phyloP scores from a whole-genome alignment of 805 yeast species.

The Cyberlindnera suaveolens region DNA sequence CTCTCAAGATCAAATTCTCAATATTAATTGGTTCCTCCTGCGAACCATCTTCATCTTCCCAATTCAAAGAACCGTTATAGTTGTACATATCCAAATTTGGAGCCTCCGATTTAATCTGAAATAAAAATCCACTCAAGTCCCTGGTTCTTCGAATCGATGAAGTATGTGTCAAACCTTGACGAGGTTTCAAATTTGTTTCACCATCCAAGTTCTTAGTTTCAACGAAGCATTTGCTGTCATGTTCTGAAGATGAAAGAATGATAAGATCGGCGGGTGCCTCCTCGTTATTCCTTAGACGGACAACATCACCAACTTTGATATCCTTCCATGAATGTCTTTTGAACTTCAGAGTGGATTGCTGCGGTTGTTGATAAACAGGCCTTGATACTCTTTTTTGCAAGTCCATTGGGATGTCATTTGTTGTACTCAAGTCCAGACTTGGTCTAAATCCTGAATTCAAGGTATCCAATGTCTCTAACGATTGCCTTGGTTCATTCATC shows the following conservation, averaged over 20 bases:
- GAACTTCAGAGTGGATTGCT: constrained; percentile 20
- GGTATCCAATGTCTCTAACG: constrained; percentile 14
- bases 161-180: constrained; percentile 60
- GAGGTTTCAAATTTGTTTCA: constrained; percentile 68
- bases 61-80: constrained; percentile 63
- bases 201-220: constrained; percentile 83
- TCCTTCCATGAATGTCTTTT: constrained; percentile 51
- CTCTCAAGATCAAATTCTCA: constrained; percentile 64
- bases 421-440: constrained; percentile 3
- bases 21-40: constrained; percentile 53
- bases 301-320: constrained; percentile 65
- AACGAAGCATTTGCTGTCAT: constrained; percentile 59
- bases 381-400: constrained; percentile 6
- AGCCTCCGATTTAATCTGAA: constrained; percentile 72
- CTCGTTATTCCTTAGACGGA: constrained; percentile 65
- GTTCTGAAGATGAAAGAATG: constrained; percentile 41
- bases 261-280: constrained; percentile 76
- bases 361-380: background rate
- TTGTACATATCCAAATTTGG: constrained; percentile 72
- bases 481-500: constrained; percentile 5
- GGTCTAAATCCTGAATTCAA: background rate
- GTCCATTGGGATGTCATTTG: constrained; percentile 1
- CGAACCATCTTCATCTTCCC: constrained; percentile 32
- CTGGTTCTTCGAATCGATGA: constrained; percentile 38
- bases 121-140: constrained; percentile 42